phyloP scores from a whole-genome alignment of 805 yeast species.

The Pachysolen tannophilus region DNA sequence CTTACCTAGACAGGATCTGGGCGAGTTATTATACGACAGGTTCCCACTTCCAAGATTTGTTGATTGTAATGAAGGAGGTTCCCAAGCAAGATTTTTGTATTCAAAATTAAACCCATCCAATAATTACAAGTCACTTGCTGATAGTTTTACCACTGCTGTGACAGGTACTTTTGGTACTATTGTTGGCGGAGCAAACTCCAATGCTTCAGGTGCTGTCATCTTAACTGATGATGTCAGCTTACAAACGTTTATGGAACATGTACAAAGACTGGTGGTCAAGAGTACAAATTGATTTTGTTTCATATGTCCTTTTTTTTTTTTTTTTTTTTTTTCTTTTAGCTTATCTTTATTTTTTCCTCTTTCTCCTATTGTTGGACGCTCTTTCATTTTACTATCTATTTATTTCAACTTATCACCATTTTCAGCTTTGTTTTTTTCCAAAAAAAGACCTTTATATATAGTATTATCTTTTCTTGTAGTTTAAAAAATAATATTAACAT shows the following conservation, averaged over 20 bases:
- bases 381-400: no score
- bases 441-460: no score
- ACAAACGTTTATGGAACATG: conserved; percentile 49
- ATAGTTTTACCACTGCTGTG: conserved; percentile 19
- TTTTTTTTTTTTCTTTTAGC: no score
- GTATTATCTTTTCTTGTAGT: no score
- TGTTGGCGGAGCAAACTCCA: conserved; percentile 15
- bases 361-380: no score
- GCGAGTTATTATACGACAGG: conserved; percentile 82
- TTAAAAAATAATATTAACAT: no score
- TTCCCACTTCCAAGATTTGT: conserved; percentile 97
- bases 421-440: no score
- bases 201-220: conserved; percentile 26
- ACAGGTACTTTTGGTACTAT: conserved; percentile 19
- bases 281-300: not conserved
- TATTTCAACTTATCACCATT: no score
- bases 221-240: conserved; percentile 56
- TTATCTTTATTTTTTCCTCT: no score
- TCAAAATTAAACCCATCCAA: conserved; percentile 92
- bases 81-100: conserved; percentile 94
- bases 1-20: conserved; percentile 88
- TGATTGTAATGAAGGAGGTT: conserved; percentile 96
- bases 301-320: no score
- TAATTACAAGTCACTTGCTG: conserved; percentile 31
- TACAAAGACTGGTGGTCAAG: conserved; percentile 28